Percentiles rank a stretch among this genome's conserved stretches.
phyloP scores from a whole-genome alignment of 2,329 filamentous ascomycete genomes.

The Monilinia fructigena region DNA sequence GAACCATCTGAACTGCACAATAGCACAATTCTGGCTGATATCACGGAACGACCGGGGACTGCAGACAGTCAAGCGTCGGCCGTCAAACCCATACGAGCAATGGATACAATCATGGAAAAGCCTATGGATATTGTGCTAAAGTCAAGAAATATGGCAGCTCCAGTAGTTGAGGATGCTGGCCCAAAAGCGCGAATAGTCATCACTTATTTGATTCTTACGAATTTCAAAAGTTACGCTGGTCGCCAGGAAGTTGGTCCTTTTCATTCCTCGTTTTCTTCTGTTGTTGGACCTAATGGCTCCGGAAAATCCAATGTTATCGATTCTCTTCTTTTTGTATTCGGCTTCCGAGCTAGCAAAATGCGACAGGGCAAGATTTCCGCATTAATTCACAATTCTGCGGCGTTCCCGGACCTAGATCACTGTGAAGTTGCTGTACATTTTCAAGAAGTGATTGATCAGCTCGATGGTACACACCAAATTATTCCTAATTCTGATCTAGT shows the following conservation, averaged over 20 bases:
- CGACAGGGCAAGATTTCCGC: conserved; percentile 97
- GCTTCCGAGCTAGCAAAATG: conserved; percentile 99
- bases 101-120: conserved; percentile 76
- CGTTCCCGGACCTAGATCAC: conserved; percentile 77
- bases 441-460: conserved; percentile 87
- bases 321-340: conserved; percentile 96
- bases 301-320: conserved; percentile 99
- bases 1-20: conserved; percentile 50
- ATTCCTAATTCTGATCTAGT: conserved; percentile 82
- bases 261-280: conserved; percentile 94
- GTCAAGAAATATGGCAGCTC: conserved; percentile 68
- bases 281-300: conserved; percentile 96
- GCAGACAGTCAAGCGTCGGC: conserved; percentile 51
- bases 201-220: conserved; percentile 85
- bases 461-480: conserved; percentile 70
- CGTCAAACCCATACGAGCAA: conserved; percentile 70
- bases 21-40: conserved; percentile 67
- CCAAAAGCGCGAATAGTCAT: conserved; percentile 90
- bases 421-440: conserved; percentile 98
- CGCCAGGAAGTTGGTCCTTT: conserved; percentile 94
- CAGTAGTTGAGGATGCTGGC: conserved; percentile 68
- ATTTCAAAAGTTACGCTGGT: conserved; percentile 99
- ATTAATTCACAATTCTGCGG: conserved; percentile 93
- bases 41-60: conserved; percentile 60
- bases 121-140: conserved; percentile 94